These are phyloP conservation scores for Chlorella variabilis DNA, from an alignment of 163 green algal species.

Conservation along the genomic window DNA sequence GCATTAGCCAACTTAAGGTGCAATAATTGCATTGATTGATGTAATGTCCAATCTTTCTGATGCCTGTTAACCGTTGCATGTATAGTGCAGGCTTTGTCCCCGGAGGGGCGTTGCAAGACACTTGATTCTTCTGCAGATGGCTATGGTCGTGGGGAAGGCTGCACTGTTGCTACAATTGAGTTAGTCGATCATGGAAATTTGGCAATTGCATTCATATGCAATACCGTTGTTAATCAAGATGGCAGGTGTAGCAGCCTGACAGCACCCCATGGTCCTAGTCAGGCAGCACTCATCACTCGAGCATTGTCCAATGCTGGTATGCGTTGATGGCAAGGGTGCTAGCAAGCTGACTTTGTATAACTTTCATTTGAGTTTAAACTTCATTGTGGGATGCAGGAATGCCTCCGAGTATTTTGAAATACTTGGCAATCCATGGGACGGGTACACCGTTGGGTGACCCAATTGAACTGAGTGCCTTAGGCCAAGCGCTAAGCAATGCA, in stretches of 20 bases:
- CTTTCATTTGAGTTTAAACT: too few relatives aligned
- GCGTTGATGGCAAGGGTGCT: neutral
- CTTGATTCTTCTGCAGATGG: slow-evolving; percentile 86
- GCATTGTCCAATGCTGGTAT: slow-evolving; percentile 52
- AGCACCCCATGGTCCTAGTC: slow-evolving; percentile 64
- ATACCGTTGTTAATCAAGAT: slow-evolving; percentile 65
- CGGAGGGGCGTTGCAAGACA: slow-evolving; percentile 88
- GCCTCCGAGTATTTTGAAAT: slow-evolving; percentile 22
- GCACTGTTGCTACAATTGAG: slow-evolving; percentile 51
- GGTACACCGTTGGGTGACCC: slow-evolving; percentile 72
- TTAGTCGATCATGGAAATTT: slow-evolving; percentile 36
- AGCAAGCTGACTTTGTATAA: too few relatives aligned
- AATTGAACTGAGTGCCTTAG: slow-evolving; percentile 60
- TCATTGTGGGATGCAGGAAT: slow-evolving; percentile 12
- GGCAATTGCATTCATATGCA: slow-evolving; percentile 17
- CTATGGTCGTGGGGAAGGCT: slow-evolving; percentile 84
- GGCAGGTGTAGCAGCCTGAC: slow-evolving; percentile 50
- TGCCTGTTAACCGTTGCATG: too few relatives aligned
- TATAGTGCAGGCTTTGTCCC: slow-evolving; percentile 72
- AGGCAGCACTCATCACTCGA: slow-evolving; percentile 67
- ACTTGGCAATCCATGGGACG: slow-evolving; percentile 79
- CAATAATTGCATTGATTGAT: too few relatives aligned
- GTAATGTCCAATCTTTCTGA: too few relatives aligned
- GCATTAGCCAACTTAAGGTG: neutral
- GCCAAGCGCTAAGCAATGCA: neutral